phyloP scores from a whole-genome alignment of 2,329 filamentous ascomycete species.

The Aspergillus sp. region DNA sequence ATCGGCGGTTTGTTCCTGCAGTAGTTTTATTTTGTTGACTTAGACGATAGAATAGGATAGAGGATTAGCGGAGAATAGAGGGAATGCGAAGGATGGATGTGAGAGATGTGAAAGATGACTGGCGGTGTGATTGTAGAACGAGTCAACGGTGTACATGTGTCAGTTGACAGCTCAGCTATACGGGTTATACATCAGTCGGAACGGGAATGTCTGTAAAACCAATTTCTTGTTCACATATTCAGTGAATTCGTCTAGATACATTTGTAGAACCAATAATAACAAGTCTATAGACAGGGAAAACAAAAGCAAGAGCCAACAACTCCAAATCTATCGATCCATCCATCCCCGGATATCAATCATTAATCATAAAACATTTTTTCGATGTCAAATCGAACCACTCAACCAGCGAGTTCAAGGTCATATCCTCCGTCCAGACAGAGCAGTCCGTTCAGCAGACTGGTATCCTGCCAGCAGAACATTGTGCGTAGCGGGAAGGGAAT shows the following conservation, averaged over 20 bases:
- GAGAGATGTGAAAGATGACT: not conserved
- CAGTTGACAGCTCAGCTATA: not conserved
- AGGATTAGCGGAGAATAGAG: not conserved
- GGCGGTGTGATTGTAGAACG: not conserved
- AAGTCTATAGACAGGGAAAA: not conserved
- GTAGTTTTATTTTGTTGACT: not conserved
- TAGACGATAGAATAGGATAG: not conserved
- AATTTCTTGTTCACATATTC: not conserved
- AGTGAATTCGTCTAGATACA: not conserved
- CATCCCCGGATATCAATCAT: not conserved
- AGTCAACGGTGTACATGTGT: not conserved
- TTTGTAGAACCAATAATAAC: not conserved
- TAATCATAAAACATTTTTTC: not conserved
- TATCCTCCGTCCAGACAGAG: conserved; percentile 1
- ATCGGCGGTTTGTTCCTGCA: not conserved
- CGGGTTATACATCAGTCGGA: not conserved
- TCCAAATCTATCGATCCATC: not conserved
- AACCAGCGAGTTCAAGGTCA: not conserved
- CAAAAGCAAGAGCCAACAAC: not conserved
- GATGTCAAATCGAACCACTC: conserved; percentile 1
- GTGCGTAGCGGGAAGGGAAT: not conserved
- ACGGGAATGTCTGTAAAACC: not conserved
- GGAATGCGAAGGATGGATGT: not conserved
- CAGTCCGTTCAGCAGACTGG: not conserved
- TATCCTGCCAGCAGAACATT: not conserved